These are phyloP conservation scores for Pleurotus platypus DNA, from an alignment of 768 basidiomycete genomes.

Conservation along the genomic window DNA sequence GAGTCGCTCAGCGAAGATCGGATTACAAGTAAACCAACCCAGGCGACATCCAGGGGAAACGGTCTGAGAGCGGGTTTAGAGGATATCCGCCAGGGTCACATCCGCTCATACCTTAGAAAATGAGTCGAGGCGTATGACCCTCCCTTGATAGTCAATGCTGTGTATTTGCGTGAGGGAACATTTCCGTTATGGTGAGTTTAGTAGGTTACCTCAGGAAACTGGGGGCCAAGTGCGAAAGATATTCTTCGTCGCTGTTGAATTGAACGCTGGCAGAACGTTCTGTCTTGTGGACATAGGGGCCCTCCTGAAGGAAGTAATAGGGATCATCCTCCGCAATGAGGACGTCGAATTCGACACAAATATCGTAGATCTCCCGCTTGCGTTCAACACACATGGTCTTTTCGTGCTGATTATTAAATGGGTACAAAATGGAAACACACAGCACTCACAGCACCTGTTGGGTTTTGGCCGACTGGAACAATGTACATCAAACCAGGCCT, in stretches of 20 bases:
- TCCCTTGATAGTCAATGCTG: constrained; percentile 73
- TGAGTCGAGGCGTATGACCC: constrained; percentile 80
- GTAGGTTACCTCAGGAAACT: constrained; percentile 49
- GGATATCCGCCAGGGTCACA: not conserved
- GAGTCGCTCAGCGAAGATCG: constrained; percentile 71
- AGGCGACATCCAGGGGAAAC: constrained; percentile 75
- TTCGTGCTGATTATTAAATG: not conserved
- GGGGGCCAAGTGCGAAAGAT: constrained; percentile 52
- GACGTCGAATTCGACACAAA: constrained; percentile 65
- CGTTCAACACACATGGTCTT: constrained; percentile 60
- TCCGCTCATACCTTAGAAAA: constrained; percentile 59
- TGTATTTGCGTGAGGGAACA: not conserved
- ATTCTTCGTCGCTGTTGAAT: constrained; percentile 35
- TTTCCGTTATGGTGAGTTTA: not conserved
- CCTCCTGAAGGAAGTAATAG: constrained; percentile 71
- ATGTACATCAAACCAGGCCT: constrained; percentile 75
- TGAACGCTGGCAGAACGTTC: constrained; percentile 18
- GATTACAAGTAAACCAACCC: constrained; percentile 79
- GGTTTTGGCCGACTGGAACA: constrained; percentile 80
- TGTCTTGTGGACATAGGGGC: constrained; percentile 44
- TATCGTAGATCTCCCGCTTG: constrained; percentile 76
- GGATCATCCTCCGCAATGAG: constrained; percentile 86
- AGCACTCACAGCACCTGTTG: constrained; percentile 61
- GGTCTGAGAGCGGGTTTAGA: constrained; percentile 40
- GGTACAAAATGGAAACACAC: not conserved